Conservation (phyloP, 2,329 filamentous ascomycete species). For the Xylariaceae sp. region DNA sequence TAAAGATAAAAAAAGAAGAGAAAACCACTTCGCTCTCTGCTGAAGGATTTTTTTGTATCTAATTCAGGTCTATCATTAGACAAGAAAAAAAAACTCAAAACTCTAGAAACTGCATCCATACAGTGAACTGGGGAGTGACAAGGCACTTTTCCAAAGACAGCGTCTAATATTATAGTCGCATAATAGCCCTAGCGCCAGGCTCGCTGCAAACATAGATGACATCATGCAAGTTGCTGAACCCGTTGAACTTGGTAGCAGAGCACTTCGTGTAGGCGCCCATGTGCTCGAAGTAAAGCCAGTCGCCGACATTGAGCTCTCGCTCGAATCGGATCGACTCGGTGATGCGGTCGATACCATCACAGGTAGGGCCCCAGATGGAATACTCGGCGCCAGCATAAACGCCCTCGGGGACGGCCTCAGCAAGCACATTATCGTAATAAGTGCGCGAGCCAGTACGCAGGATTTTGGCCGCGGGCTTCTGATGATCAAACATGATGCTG, state of each 20-base stretch:
- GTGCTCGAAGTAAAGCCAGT: constrained; percentile 98
- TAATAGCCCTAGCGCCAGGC: constrained; percentile 71
- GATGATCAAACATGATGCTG: constrained; percentile 98
- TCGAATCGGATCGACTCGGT: constrained; percentile 72
- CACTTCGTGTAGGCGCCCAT: constrained; percentile 99
- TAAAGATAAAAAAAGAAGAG: background rate
- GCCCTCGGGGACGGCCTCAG: constrained; percentile 39
- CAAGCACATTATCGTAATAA: constrained; percentile 51
- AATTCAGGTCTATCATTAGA: constrained; percentile 11
- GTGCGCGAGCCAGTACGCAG: constrained; percentile 57
- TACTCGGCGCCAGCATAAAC: constrained; percentile 62
- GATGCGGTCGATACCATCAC: constrained; percentile 96
- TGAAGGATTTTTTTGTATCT: constrained; percentile 7
- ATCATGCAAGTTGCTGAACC: constrained; percentile 87
- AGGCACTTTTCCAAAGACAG: background rate
- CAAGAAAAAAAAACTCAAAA: background rate
- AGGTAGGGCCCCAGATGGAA: constrained; percentile 97
- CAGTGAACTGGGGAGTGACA: background rate
- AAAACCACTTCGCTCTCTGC: background rate
- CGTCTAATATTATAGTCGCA: constrained; percentile 36
- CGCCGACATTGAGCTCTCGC: constrained; percentile 78
- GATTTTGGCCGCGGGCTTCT: constrained; percentile 80
- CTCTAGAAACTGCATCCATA: background rate
- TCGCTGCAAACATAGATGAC: constrained; percentile 95
- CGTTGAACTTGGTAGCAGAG: constrained; percentile 96